These are phyloP conservation scores for Fraxinus americana DNA, from an alignment of 257 asterid genomes.

Conservation along the genomic window DNA sequence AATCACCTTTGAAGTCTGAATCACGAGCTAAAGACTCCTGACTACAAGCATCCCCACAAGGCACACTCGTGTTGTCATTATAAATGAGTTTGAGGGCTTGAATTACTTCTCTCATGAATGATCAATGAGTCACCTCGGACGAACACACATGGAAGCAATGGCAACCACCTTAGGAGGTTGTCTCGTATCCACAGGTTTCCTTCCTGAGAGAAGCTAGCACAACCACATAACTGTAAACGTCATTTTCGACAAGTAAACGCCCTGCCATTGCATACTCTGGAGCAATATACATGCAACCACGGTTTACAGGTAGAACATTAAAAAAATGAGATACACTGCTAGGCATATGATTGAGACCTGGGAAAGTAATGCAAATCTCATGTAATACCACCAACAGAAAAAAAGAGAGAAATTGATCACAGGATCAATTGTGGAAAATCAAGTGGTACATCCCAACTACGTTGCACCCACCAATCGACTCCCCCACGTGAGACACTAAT, in stretches of 20 bases:
- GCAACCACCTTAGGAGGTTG: slow-evolving; percentile 51
- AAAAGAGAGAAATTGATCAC: no score
- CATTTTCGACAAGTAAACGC: slow-evolving; percentile 91
- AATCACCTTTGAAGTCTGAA: slow-evolving; percentile 74
- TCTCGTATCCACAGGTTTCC: slow-evolving; percentile 94
- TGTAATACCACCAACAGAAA: background rate
- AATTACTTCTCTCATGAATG: slow-evolving; percentile 97
- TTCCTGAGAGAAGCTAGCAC: slow-evolving; percentile 87
- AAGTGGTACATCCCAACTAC: no score
- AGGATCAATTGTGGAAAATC: no score
- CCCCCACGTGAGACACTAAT: no score
- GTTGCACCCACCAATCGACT: no score
- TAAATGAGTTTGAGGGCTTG: slow-evolving; percentile 95
- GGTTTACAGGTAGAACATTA: slow-evolving; percentile 14
- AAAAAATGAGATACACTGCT: background rate
- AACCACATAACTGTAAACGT: slow-evolving; percentile 92
- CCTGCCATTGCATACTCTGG: slow-evolving; percentile 99
- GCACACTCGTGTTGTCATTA: slow-evolving; percentile 69
- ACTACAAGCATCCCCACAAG: slow-evolving; percentile 76
- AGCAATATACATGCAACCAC: slow-evolving; percentile 73
- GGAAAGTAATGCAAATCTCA: background rate
- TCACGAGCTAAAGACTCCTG: slow-evolving; percentile 76
- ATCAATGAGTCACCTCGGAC: slow-evolving; percentile 92
- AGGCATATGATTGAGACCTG: background rate
- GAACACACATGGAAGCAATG: slow-evolving; percentile 95